Percentiles rank a stretch among this genome's conserved stretches.
These are phyloP conservation scores for Talaromyces sp. DNA, from an alignment of 2,329 filamentous ascomycete species.

Conservation along the genomic window DNA sequence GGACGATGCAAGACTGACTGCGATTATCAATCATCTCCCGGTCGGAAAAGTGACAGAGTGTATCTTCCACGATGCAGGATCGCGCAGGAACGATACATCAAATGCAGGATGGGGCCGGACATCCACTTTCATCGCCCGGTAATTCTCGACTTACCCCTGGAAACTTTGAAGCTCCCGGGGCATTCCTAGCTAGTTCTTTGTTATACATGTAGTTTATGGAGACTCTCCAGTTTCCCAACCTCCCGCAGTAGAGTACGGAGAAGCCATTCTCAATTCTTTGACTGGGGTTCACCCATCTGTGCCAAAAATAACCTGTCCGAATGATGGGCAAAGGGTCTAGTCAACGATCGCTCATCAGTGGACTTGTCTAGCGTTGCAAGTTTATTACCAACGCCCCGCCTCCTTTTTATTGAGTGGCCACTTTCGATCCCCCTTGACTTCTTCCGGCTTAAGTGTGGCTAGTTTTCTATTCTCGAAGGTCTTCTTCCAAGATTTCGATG, in stretches of 20 bases:
- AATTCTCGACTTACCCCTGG: neutral
- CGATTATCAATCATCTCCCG: neutral
- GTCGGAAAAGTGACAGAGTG: neutral
- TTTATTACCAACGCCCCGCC: conserved; percentile 20
- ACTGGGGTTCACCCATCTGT: neutral
- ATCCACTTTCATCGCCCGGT: neutral
- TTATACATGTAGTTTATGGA: neutral
- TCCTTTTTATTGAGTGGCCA: conserved; percentile 5
- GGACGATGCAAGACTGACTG: too few species aligned
- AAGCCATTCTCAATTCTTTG: neutral
- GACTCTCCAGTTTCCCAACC: neutral
- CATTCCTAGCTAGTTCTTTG: neutral
- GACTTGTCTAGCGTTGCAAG: conserved; percentile 26
- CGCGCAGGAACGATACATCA: conserved; percentile 19
- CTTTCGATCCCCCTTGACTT: conserved; percentile 8
- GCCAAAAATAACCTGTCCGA: conserved; percentile 7
- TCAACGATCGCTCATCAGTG: conserved; percentile 20
- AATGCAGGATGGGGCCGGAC: conserved; percentile 6
- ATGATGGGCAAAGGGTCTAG: conserved; percentile 10
- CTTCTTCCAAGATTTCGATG: neutral
- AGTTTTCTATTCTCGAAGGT: neutral
- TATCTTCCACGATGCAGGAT: neutral
- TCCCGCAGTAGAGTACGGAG: neutral
- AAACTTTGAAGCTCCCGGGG: neutral
- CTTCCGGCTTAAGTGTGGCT: conserved; percentile 23